Conservation (phyloP, 805 yeast species). For the Jamesozyma hellenica region DNA sequence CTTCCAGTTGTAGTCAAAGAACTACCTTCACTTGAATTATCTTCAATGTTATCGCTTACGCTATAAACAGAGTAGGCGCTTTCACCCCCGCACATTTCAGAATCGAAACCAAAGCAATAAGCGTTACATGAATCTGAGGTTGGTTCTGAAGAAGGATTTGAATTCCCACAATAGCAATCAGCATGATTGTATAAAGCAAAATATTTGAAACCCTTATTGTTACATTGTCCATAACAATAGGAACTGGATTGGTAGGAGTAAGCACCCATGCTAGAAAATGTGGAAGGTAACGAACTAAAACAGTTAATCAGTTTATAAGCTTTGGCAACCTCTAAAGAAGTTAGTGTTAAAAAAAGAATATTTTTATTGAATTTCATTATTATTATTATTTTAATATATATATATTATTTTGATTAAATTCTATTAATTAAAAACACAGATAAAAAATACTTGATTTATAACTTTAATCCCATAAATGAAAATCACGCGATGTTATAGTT, state of each 20-base stretch:
- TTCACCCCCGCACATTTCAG: constrained; percentile 56
- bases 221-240: constrained; percentile 19
- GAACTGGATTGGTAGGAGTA: constrained; percentile 23
- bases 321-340: constrained; percentile 2
- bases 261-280: constrained; percentile 15
- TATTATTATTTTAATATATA: neutral
- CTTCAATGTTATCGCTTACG: constrained; percentile 16
- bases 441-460: too few relatives aligned
- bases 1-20: too few relatives aligned
- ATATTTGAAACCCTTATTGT: constrained; percentile 13
- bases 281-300: constrained; percentile 24
- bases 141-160: constrained; percentile 13
- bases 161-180: constrained; percentile 28
- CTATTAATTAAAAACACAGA: too few relatives aligned
- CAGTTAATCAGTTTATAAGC: constrained; percentile 19
- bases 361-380: neutral
- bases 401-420: neutral
- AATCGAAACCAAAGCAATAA: constrained; percentile 47
- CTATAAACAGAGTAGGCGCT: constrained; percentile 38
- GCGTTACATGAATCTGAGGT: constrained; percentile 17
- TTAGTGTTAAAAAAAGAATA: neutral
- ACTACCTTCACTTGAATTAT: constrained; percentile 1
- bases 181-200: constrained; percentile 23
- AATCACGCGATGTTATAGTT: neutral
- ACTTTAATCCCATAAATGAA: neutral